Evolutionary conservation across 352 stramenopile genomes (phyloP), one percentile per base, ranked within the genome.

Genomic region (Peronosclerospora sorghi): DNA sequence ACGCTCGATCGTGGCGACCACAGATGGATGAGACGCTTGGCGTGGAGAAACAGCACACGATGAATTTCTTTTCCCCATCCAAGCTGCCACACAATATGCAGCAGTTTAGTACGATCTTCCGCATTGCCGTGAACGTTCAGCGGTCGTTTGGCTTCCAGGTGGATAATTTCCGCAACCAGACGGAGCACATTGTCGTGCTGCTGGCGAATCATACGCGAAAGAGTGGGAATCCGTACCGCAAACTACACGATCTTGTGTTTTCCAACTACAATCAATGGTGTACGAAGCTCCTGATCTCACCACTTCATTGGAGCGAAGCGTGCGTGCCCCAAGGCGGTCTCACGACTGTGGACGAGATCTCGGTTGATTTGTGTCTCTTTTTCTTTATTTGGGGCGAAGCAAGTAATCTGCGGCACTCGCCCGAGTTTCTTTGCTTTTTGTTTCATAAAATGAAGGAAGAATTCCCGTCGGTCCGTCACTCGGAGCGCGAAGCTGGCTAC

Each of bases 341-440:
- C 15, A 98, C 58, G 51, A 97, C 56, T 5, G 60, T 90, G n/a
- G 80, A 94, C 48, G 80, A 91, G 48, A 86, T 92, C 20, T 82
- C 69, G 4, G 67, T 90, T 26, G 82, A 94, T 45, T 59, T 94
- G 20, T 91, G 79, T 15, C 53, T 99, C 6, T 98, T 96, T 59
- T 98, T 99, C 60, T 98, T 97, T 62, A 95, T 99, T 42, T 99
- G 96, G 96, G 95, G 96, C 15, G 96, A 99, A 68, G 83, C 83
- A 0, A 96, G 86, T 48, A 99, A 99, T 70, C 63, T 98, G 45
- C 79, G 95, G 26, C 95, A 99, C 64, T 96, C 97, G 41, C 93
- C 96, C 0, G 96, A 99, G 62, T 98, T 92, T 57, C 48, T 98
- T 41, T 98, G 94, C 71, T 99, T 97, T 59, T 62, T 99, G 19